A percentile compares a stretch with the other conserved stretches of the same genome.
Evolutionary conservation across 768 basidiomycete species (phyloP).

Genomic region (Tephrocybe sp.): DNA sequence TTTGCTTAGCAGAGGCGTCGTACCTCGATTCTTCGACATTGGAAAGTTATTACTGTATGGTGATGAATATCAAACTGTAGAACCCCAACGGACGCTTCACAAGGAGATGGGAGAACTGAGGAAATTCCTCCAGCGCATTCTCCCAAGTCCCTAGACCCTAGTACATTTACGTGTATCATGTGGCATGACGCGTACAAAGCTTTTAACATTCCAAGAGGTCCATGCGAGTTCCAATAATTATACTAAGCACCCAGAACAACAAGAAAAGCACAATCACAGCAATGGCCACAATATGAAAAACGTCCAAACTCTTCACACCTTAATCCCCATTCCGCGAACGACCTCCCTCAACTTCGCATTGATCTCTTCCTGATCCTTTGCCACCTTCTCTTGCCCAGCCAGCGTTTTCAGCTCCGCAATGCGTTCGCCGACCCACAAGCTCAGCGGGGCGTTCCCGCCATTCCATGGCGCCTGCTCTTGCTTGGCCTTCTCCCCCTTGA

Average conservation of each 20-base stretch:
- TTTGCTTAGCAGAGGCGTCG: background rate
- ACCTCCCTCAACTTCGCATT: too few species aligned
- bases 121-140: background rate
- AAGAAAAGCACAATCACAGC: too few species aligned
- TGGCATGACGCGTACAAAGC: too few species aligned
- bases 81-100: background rate
- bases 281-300: too few species aligned
- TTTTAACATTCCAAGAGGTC: too few species aligned
- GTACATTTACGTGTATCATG: too few species aligned
- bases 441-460: slow-evolving; percentile 61
- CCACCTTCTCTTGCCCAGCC: slow-evolving; percentile 48
- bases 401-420: slow-evolving; percentile 63
- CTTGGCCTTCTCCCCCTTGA: slow-evolving; percentile 10
- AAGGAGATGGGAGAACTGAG: background rate
- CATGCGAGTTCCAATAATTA: too few species aligned
- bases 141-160: background rate
- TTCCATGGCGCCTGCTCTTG: slow-evolving; percentile 27
- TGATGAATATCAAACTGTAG: background rate
- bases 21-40: background rate
- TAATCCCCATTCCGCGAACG: too few species aligned
- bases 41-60: background rate
- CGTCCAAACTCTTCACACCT: too few species aligned
- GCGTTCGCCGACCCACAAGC: slow-evolving; percentile 74
- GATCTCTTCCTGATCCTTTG: slow-evolving; percentile 40
- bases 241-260: too few species aligned